phyloP scores from a whole-genome alignment of 495 filamentous ascomycete species.

The Trichoderma parareesei region DNA sequence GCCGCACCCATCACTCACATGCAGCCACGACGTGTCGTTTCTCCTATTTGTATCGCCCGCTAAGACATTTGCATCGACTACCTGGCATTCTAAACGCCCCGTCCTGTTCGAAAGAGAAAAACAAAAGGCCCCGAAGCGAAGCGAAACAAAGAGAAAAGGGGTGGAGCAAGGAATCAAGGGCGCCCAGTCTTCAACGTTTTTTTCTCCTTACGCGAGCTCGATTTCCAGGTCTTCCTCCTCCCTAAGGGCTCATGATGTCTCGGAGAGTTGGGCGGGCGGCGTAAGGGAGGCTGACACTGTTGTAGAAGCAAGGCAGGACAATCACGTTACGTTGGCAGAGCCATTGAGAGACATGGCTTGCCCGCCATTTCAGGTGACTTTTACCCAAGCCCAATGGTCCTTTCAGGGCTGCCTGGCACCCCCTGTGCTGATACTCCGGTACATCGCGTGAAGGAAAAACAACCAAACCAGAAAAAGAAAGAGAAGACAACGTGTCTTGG shows the following conservation, averaged over 20 bases:
- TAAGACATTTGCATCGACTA: too few species aligned
- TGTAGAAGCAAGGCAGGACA: slow-evolving; percentile 7
- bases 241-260: neutral
- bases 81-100: neutral
- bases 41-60: too few species aligned
- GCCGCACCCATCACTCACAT: neutral
- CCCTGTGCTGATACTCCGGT: neutral
- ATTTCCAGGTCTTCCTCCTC: neutral
- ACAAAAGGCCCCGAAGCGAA: neutral
- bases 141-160: neutral
- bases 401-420: neutral
- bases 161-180: neutral
- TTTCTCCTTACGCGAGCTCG: neutral
- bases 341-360: neutral
- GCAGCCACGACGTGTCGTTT: neutral
- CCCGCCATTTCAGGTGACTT: slow-evolving; percentile 6
- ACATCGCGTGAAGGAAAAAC: neutral
- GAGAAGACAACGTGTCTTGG: neutral
- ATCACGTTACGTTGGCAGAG: neutral
- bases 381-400: slow-evolving; percentile 1
- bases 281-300: neutral
- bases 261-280: neutral
- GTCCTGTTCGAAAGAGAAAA: neutral
- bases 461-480: neutral
- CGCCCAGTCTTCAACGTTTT: neutral